phyloP scores from a whole-genome alignment of 345 rosid genomes.

The Eucalyptus marginata region DNA sequence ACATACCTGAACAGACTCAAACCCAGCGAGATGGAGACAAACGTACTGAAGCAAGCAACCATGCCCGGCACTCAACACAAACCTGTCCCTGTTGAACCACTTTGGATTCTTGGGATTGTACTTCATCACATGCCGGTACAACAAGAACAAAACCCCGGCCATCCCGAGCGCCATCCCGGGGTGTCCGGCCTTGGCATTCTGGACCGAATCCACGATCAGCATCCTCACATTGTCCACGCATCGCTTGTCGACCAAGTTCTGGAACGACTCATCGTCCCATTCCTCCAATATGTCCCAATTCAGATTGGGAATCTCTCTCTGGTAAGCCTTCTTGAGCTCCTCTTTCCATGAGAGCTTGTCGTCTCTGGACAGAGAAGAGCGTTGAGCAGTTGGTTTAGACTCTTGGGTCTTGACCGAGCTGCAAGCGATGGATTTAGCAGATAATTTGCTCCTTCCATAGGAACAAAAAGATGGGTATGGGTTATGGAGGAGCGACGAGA shows the following conservation, averaged over 20 bases:
- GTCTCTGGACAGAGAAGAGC: background rate
- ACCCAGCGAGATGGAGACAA: conserved; percentile 27
- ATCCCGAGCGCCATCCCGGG: conserved; percentile 52
- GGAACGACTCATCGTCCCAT: background rate
- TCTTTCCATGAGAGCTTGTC: background rate
- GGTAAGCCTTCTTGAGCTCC: background rate
- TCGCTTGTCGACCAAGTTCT: conserved; percentile 16
- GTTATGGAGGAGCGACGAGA: background rate
- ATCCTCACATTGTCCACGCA: conserved; percentile 39
- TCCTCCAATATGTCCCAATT: background rate
- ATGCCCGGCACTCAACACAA: conserved; percentile 33
- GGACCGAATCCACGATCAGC: conserved; percentile 42
- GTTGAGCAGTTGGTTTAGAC: background rate
- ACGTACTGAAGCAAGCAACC: conserved; percentile 30
- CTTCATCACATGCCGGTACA: conserved; percentile 16
- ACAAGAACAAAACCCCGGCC: conserved; percentile 15
- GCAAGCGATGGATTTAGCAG: background rate
- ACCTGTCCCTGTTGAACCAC: conserved; percentile 28
- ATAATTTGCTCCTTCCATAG: background rate
- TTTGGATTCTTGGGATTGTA: conserved; percentile 15
- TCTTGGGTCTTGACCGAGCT: background rate
- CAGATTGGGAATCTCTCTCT: background rate
- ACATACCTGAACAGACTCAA: conserved; percentile 12
- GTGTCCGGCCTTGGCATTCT: conserved; percentile 51
- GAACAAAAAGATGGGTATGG: background rate